Evolutionary conservation across 495 filamentous ascomycete species (phyloP).

Genomic region (Geopyxis carbonaria): DNA sequence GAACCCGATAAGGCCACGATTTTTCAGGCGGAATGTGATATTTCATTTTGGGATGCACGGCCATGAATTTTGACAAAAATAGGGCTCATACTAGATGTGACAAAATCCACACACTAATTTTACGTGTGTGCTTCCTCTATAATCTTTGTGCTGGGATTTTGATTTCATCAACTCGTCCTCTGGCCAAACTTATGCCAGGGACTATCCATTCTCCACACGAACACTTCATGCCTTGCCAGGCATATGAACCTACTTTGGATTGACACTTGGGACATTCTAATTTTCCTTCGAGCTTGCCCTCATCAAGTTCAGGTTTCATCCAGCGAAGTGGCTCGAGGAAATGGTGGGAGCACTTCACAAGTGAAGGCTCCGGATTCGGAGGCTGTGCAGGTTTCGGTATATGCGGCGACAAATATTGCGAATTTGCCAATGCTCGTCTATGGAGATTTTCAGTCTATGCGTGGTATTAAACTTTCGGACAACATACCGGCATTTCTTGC

Average conservation of each 20-base stretch:
- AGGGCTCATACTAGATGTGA: no score
- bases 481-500: conserved; percentile 36
- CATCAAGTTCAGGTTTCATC: conserved; percentile 72
- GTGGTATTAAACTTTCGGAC: no score
- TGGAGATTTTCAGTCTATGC: no score
- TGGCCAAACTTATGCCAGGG: conserved; percentile 74
- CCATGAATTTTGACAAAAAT: no score
- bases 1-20: no score
- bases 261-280: conserved; percentile 71
- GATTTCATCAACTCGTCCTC: conserved; percentile 63
- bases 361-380: conserved; percentile 3
- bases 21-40: no score
- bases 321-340: conserved; percentile 83
- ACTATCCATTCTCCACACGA: conserved; percentile 80
- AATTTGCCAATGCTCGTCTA: conserved; percentile 47
- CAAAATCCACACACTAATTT: no score
- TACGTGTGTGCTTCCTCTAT: no score
- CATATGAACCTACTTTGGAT: conserved; percentile 74
- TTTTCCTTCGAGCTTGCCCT: conserved; percentile 61
- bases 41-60: no score
- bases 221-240: conserved; percentile 89
- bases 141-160: no score
- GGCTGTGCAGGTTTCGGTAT: conserved; percentile 15
- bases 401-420: conserved; percentile 44
- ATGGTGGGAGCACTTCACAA: conserved; percentile 52